phyloP scores from a whole-genome alignment of 257 asterid species.

The Linderniella brevidens region DNA sequence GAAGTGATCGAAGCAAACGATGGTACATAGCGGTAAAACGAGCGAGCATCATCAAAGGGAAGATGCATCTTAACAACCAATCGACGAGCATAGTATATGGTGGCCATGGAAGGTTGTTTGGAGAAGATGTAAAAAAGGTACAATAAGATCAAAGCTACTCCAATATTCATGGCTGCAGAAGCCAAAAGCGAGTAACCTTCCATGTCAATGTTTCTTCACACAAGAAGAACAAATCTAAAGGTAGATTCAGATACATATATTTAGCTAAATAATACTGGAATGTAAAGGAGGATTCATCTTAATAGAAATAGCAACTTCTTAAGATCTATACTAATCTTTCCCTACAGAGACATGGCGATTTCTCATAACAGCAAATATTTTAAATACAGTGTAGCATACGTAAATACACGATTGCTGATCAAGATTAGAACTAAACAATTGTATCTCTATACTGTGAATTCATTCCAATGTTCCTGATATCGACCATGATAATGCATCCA shows the following conservation, averaged over 20 bases:
- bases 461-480: too few relatives aligned
- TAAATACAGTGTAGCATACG: too few relatives aligned
- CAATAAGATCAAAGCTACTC: slow-evolving; percentile 5
- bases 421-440: too few relatives aligned
- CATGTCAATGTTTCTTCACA: slow-evolving; percentile 2
- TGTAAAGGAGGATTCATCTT: background rate
- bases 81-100: slow-evolving; percentile 1
- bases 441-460: too few relatives aligned
- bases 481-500: too few relatives aligned
- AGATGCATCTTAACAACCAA: background rate
- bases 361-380: background rate
- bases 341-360: too few relatives aligned
- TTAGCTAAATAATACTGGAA: background rate
- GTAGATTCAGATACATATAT: slow-evolving; percentile 4
- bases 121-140: slow-evolving; percentile 7
- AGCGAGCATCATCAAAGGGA: slow-evolving; percentile 1
- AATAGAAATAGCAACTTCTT: too few relatives aligned
- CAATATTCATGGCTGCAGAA: slow-evolving; percentile 9
- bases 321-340: too few relatives aligned
- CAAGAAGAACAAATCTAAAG: background rate
- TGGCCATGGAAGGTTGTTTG: slow-evolving; percentile 11
- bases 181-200: slow-evolving; percentile 10
- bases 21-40: slow-evolving; percentile 2
- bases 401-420: background rate
- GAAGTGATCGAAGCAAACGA: slow-evolving; percentile 7